Evolutionary conservation across 2,329 filamentous ascomycete genomes (phyloP).

Genomic region (Colletotrichum gloeosporioides): DNA sequence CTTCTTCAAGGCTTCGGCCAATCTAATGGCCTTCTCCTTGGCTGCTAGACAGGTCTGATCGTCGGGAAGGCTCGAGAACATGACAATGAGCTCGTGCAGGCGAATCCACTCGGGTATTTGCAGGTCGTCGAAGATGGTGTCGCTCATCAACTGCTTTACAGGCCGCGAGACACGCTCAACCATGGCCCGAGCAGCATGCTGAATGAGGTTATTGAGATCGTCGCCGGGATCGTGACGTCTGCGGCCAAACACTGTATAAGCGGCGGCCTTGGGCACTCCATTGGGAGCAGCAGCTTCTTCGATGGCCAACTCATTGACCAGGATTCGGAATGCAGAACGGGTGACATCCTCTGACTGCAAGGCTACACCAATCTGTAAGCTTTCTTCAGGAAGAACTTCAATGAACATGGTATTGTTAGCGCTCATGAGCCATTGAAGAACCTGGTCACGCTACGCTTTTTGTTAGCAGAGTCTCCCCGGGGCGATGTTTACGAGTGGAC

Average conservation of each 20-base stretch:
- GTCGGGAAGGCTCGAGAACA: conserved; percentile 24
- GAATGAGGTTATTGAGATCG: conserved; percentile 59
- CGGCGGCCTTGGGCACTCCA: conserved; percentile 15
- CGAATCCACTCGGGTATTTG: conserved; percentile 38
- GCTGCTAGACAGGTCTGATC: conserved; percentile 6
- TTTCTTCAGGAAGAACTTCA: conserved; percentile 67
- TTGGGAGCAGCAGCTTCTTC: conserved; percentile 33
- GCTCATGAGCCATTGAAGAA: conserved; percentile 64
- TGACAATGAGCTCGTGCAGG: conserved; percentile 28
- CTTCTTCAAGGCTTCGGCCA: conserved; percentile 10
- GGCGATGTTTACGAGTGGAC: conserved; percentile 14
- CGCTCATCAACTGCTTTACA: conserved; percentile 36
- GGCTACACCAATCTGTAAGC: conserved; percentile 60
- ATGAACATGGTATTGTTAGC: conserved; percentile 62
- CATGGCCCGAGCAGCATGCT: conserved; percentile 62
- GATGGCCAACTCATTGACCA: conserved; percentile 68
- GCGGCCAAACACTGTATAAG: conserved; percentile 49
- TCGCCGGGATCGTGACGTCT: conserved; percentile 54
- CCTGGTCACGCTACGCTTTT: conserved; percentile 43
- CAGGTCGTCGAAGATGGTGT: conserved; percentile 34
- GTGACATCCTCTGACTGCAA: conserved; percentile 49
- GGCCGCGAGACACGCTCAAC: conserved; percentile 47
- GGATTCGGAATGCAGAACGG: conserved; percentile 59
- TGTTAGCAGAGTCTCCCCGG: conserved; percentile 28
- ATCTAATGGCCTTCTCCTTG: conserved; percentile 23